Percentiles rank a stretch among this genome's conserved stretches.
Evolutionary conservation across 768 basidiomycete species (phyloP).

Genomic region (Hypholoma sublateritium): DNA sequence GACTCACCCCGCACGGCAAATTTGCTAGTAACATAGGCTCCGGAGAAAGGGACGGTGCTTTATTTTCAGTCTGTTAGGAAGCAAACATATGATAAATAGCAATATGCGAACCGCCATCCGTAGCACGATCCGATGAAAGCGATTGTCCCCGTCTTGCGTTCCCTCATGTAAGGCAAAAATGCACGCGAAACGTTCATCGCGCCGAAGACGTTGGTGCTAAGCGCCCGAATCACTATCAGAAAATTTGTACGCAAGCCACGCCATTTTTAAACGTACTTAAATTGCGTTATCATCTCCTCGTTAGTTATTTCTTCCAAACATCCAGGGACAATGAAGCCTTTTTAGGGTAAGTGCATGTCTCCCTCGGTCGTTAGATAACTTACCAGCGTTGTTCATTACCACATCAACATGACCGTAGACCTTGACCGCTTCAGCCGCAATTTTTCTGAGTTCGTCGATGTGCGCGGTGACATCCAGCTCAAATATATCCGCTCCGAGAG

Average conservation of each 20-base stretch:
- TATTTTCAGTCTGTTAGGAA: neutral
- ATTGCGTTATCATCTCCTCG: slow-evolving; percentile 36
- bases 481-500: slow-evolving; percentile 11
- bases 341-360: neutral
- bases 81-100: neutral
- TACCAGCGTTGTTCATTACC: slow-evolving; percentile 45
- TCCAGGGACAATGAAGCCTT: slow-evolving; percentile 25
- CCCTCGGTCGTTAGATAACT: neutral
- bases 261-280: slow-evolving; percentile 27
- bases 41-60: slow-evolving; percentile 27
- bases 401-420: slow-evolving; percentile 39
- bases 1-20: slow-evolving; percentile 31
- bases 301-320: slow-evolving; percentile 36
- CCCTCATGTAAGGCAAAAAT: slow-evolving; percentile 47
- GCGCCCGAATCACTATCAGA: neutral
- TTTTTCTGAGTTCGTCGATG: slow-evolving; percentile 23
- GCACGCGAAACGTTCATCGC: slow-evolving; percentile 43
- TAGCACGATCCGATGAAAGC: slow-evolving; percentile 41
- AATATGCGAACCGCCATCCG: slow-evolving; percentile 32
- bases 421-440: slow-evolving; percentile 28
- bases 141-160: slow-evolving; percentile 38
- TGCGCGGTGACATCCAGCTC: slow-evolving; percentile 10
- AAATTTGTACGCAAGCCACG: neutral
- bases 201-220: slow-evolving; percentile 45
- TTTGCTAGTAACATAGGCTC: slow-evolving; percentile 40